phyloP scores from a whole-genome alignment of 202 grass and related monocot genomes.

The Panicum hallii region DNA sequence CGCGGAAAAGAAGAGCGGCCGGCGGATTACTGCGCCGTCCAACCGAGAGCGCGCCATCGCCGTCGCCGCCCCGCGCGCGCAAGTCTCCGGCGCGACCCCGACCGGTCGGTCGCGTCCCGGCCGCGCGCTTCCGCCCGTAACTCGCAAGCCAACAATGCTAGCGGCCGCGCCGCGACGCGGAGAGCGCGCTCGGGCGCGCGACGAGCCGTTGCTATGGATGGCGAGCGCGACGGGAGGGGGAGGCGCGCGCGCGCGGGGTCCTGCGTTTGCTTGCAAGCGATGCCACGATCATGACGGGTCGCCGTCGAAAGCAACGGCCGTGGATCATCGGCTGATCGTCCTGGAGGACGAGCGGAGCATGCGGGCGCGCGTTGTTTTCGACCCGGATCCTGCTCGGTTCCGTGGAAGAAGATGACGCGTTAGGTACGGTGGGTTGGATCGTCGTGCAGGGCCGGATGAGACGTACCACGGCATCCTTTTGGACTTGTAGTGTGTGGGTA shows the following conservation, averaged over 20 bases:
- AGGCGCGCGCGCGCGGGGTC: neutral
- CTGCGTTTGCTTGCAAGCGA: conserved; percentile 35
- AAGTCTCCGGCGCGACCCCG: neutral
- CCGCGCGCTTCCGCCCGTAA: too few species aligned
- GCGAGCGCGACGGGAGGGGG: neutral
- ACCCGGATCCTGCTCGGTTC: too few species aligned
- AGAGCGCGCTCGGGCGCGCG: neutral
- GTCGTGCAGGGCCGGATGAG: neutral
- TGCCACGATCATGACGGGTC: conserved; percentile 24
- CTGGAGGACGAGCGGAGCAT: neutral
- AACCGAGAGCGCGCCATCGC: neutral
- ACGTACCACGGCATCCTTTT: neutral
- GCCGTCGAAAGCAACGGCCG: neutral
- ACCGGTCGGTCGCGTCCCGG: too few species aligned
- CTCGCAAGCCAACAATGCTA: neutral
- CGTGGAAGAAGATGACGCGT: neutral
- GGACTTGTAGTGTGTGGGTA: neutral
- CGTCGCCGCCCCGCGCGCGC: too few species aligned
- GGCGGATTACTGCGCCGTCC: neutral
- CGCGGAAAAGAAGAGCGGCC: neutral
- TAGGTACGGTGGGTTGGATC: neutral
- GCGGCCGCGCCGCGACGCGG: neutral
- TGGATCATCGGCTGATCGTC: neutral
- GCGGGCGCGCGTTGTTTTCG: too few species aligned
- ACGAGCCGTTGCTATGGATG: neutral